Base-by-base conservation (phyloP, 176 grass and related monocot genomes). In the Canna indica region DNA sequence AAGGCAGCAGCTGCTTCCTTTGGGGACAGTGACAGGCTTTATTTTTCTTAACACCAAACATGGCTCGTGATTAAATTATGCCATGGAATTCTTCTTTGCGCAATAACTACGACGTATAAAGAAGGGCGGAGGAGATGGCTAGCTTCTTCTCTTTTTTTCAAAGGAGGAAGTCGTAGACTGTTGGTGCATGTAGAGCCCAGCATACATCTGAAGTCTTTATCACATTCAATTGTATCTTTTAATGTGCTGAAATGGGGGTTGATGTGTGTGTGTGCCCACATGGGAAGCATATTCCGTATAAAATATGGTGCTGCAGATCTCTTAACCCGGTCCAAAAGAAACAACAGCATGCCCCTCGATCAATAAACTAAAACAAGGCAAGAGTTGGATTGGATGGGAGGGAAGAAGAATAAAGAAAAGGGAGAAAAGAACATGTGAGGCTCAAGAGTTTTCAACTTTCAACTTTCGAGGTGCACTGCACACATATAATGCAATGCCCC, bases 371-470 rank as follows among this genome's bases (percentile, higher is more conserved):
- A 11, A 11, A 11, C 4, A 7, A 38, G 36, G 36, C 2, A 7
- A 44, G 41, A 44, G 41, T 44, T 44, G 41, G 64, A 25, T 22
- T n/a, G 53, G 25, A 27, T 13, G 53, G 25, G 25, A 27, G n/a
- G 16, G 16, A 8, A 36, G 25, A 3, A 30, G 1, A 8, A 7
- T 8, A 11, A 24, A 24, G 7, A 36, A 39, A 25, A 67, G 34
- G 30, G 18, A 67, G 17, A 26, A 26, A 62, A 62, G 27, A 62
- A 62, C 59, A 33, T 62, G 59, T 62, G 59, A 33, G 59, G 59
- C 26, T 62, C 27, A 33, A 47, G 66, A 44, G 39, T 69, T 46
- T 69, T 69, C 66, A 46, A 69, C 66, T 34, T 69, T 46, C 67
- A 47, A 68, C 25, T 30, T 26, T 62, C 59, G 59, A 62, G 59